phyloP scores from a whole-genome alignment of 768 basidiomycete genomes.

The Rhizopogon rudus region DNA sequence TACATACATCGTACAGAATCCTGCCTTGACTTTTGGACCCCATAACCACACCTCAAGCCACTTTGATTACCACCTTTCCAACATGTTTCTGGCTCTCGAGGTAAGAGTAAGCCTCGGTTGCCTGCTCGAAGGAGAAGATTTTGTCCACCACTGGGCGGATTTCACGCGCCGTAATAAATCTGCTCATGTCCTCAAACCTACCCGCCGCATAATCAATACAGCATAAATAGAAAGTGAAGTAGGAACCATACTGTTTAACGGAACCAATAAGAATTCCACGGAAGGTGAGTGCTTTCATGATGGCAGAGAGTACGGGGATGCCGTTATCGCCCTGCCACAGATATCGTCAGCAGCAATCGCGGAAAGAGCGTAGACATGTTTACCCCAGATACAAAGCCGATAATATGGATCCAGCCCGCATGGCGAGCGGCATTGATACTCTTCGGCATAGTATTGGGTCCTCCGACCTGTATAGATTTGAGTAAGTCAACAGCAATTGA shows the following conservation, averaged over 20 bases:
- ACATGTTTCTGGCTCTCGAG: constrained; percentile 52
- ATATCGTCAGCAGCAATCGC: background rate
- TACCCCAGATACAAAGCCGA: constrained; percentile 47
- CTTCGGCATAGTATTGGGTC: constrained; percentile 43
- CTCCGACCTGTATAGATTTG: constrained; percentile 40
- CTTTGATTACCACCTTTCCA: constrained; percentile 57
- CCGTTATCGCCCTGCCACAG: constrained; percentile 17
- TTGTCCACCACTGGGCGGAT: constrained; percentile 51
- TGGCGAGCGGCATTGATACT: constrained; percentile 34
- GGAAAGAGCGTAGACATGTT: background rate
- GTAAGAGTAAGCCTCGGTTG: constrained; percentile 46
- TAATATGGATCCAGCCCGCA: constrained; percentile 42
- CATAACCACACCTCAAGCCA: constrained; percentile 12
- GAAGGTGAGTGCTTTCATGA: constrained; percentile 36
- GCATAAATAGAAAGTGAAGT: background rate
- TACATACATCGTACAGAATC: no score
- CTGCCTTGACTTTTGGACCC: background rate
- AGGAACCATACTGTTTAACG: constrained; percentile 44
- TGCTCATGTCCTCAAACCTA: constrained; percentile 52
- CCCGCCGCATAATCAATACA: background rate
- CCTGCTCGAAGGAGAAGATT: constrained; percentile 54
- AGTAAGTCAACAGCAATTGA: background rate
- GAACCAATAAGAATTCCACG: constrained; percentile 55
- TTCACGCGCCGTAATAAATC: constrained; percentile 37
- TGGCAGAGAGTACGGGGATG: constrained; percentile 28